These are phyloP conservation scores for Croton laevigatus DNA, from an alignment of 441 rosid species.

Conservation along the genomic window DNA sequence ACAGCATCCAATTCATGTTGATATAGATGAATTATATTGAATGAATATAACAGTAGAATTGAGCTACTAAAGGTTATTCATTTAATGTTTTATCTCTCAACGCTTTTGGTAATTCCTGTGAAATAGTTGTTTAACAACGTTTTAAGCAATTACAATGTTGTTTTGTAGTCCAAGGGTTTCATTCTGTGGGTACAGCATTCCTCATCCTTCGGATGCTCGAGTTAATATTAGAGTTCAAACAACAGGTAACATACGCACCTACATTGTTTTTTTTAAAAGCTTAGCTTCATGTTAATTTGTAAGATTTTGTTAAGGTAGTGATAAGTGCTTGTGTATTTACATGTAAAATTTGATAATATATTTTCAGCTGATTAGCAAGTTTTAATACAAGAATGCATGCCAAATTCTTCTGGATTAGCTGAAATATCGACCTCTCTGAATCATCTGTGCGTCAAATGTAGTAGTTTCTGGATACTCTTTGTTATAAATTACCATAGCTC, in stretches of 20 bases:
- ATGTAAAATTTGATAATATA: neutral
- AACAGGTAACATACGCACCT: conserved; percentile 49
- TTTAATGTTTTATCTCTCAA: neutral
- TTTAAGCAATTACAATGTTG: conserved; percentile 12
- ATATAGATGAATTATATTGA: neutral
- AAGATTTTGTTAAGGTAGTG: neutral
- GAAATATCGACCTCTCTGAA: neutral
- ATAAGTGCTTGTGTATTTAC: neutral
- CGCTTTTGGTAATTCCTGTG: neutral
- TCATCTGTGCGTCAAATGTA: neutral
- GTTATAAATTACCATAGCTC: neutral
- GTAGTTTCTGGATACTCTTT: neutral
- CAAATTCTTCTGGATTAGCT: neutral
- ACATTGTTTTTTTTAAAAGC: neutral
- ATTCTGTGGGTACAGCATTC: conserved; percentile 76
- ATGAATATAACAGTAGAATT: neutral
- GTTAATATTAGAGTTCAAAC: conserved; percentile 87
- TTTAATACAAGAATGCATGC: neutral
- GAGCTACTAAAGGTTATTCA: neutral
- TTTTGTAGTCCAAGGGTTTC: conserved; percentile 79
- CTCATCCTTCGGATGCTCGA: conserved; percentile 85
- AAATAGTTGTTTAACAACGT: neutral
- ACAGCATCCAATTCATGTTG: neutral
- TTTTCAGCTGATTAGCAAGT: neutral
- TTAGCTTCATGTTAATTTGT: neutral